phyloP scores from a whole-genome alignment of 2,329 filamentous ascomycete genomes.

The Aspergillus oerlinghausenensis region DNA sequence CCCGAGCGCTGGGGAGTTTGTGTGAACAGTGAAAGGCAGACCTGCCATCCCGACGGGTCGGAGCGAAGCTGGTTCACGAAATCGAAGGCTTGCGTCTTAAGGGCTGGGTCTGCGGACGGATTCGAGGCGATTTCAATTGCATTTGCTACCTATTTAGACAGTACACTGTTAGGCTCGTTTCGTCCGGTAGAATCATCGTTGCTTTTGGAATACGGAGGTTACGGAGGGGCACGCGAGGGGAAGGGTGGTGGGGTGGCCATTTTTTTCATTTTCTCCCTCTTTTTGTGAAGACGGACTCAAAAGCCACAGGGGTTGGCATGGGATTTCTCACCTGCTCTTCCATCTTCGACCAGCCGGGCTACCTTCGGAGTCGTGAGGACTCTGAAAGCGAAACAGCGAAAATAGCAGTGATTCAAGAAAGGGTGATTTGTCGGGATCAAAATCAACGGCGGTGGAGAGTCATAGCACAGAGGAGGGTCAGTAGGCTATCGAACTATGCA shows the following conservation, averaged over 20 bases:
- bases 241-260: conserved; percentile 10
- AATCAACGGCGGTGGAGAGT: conserved; percentile 19
- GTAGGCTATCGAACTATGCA: conserved; percentile 11
- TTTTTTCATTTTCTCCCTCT: conserved; percentile 7
- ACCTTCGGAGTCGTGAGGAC: conserved; percentile 25
- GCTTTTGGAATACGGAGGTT: neutral
- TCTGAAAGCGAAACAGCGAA: conserved; percentile 21
- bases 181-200: neutral
- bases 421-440: conserved; percentile 13
- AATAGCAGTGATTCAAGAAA: conserved; percentile 15
- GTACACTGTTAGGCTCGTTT: conserved; percentile 13
- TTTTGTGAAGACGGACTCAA: conserved; percentile 1
- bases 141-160: conserved; percentile 69
- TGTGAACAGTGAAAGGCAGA: conserved; percentile 80
- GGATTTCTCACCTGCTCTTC: conserved; percentile 39
- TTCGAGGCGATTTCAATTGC: conserved; percentile 93
- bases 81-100: conserved; percentile 70
- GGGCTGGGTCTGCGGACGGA: conserved; percentile 66
- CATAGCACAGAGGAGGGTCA: conserved; percentile 17
- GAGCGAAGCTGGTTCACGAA: conserved; percentile 67
- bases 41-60: conserved; percentile 84
- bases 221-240: conserved; percentile 19
- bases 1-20: conserved; percentile 71
- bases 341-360: conserved; percentile 39
- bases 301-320: conserved; percentile 1